Percentiles rank a stretch among this genome's conserved stretches.
These are phyloP conservation scores for Starmerella kuoi DNA, from an alignment of 805 yeast genomes.

Conservation along the genomic window DNA sequence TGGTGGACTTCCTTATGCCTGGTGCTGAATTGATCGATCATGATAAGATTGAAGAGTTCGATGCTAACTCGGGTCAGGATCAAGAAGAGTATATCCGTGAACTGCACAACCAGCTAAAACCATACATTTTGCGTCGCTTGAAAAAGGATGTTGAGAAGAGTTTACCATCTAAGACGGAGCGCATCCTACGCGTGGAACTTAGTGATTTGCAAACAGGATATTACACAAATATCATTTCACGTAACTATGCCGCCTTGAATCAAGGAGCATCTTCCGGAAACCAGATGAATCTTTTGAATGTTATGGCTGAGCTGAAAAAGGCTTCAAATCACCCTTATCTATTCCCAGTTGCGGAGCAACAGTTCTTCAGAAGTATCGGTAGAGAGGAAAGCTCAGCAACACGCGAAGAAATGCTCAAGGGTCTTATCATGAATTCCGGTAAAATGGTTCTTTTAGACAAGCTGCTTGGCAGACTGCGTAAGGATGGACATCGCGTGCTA, in stretches of 20 bases:
- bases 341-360: conserved; percentile 84
- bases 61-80: conserved; percentile 37
- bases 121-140: conserved; percentile 82
- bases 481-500: conserved; percentile 92
- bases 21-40: conserved; percentile 82
- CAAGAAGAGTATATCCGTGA: conserved; percentile 84
- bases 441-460: conserved; percentile 95
- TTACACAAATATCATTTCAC: conserved; percentile 84
- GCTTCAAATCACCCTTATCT: conserved; percentile 95
- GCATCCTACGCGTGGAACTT: conserved; percentile 87
- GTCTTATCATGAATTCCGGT: conserved; percentile 94
- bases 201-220: conserved; percentile 92
- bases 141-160: conserved; percentile 97
- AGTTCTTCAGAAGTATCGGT: conserved; percentile 41
- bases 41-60: conserved; percentile 74
- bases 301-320: conserved; percentile 91
- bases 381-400: conserved; percentile 45
- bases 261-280: conserved; percentile 63
- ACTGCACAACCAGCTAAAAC: conserved; percentile 73
- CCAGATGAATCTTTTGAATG: conserved; percentile 77
- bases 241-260: conserved; percentile 81
- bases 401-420: conserved; percentile 73
- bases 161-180: conserved; percentile 87
- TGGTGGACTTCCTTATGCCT: conserved; percentile 92
- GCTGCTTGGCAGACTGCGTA: conserved; percentile 63